These are phyloP conservation scores for Chaetomium fimeti DNA, from an alignment of 495 filamentous ascomycete species.

Conservation along the genomic window DNA sequence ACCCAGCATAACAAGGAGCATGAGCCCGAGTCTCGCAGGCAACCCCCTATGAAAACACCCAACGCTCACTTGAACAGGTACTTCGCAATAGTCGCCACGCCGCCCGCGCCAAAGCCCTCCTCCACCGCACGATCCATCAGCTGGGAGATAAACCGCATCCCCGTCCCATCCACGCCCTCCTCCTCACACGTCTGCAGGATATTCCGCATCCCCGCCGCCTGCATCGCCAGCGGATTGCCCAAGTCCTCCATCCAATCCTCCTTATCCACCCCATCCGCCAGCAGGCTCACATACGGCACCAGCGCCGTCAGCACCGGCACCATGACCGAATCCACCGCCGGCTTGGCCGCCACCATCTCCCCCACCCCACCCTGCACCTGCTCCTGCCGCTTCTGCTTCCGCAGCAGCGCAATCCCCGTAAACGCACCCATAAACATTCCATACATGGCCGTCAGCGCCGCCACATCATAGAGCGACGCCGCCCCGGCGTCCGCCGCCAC, in stretches of 20 bases:
- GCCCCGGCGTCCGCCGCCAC: conserved; percentile 16
- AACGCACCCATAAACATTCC: conserved; percentile 26
- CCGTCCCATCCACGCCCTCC: conserved; percentile 21
- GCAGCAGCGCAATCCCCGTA: conserved; percentile 20
- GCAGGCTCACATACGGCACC: conserved; percentile 21
- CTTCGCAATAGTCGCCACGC: background rate
- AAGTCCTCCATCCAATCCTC: conserved; percentile 23
- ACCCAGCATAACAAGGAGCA: background rate
- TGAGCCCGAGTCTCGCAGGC: background rate
- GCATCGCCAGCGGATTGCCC: conserved; percentile 27
- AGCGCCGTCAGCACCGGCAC: conserved; percentile 22
- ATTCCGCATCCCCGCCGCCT: conserved; percentile 18
- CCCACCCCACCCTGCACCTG: background rate
- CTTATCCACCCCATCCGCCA: conserved; percentile 19
- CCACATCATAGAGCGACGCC: conserved; percentile 20
- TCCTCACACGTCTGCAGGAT: conserved; percentile 23
- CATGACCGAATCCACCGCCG: conserved; percentile 4
- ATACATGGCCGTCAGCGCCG: conserved; percentile 25
- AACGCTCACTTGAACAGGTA: conserved; percentile 6
- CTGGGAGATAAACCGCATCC: conserved; percentile 9
- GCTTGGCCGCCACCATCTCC: conserved; percentile 1
- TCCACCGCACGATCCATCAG: conserved; percentile 20
- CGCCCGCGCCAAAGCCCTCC: conserved; percentile 6
- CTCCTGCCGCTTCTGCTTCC: background rate
- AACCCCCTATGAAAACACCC: background rate